Conservation (phyloP, 2,329 filamentous ascomycete genomes). For the Peltaster fructicola region DNA sequence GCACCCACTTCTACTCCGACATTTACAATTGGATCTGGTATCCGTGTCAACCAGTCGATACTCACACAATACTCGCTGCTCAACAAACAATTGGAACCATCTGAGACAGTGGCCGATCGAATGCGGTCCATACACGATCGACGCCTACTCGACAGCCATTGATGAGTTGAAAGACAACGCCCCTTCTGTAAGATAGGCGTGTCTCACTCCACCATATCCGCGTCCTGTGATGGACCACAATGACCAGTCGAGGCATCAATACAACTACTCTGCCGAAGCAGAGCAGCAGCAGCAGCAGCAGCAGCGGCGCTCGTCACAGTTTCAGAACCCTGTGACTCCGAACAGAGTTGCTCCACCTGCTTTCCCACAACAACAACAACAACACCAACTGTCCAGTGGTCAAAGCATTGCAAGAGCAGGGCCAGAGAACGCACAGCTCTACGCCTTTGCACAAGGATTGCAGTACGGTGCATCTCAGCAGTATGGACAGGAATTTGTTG, state of each 20-base stretch:
- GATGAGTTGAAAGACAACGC: no score
- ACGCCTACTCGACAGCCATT: conserved; percentile 6
- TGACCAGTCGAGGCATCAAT: conserved; percentile 18
- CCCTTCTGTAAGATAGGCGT: no score
- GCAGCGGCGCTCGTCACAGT: conserved; percentile 19
- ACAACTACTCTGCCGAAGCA: conserved; percentile 15
- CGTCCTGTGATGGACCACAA: conserved; percentile 18
- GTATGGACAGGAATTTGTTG: conserved; percentile 25
- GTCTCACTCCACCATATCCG: no score
- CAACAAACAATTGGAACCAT: conserved; percentile 6
- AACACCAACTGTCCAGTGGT: conserved; percentile 25
- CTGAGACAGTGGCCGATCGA: conserved; percentile 12
- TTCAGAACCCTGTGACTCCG: conserved; percentile 25
- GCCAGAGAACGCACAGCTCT: conserved; percentile 22
- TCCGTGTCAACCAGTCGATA: no score
- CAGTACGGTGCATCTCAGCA: conserved; percentile 31
- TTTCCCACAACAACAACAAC: conserved; percentile 27
- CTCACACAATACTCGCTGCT: not conserved
- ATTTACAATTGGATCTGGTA: no score
- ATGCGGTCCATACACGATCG: conserved; percentile 6
- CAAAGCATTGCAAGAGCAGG: conserved; percentile 21
- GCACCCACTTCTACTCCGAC: no score
- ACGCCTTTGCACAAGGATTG: conserved; percentile 38
- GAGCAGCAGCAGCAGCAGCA: conserved; percentile 12
- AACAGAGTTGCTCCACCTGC: conserved; percentile 30